phyloP scores from a whole-genome alignment of 2,329 filamentous ascomycete genomes.

The Pseudocercospora ulei region DNA sequence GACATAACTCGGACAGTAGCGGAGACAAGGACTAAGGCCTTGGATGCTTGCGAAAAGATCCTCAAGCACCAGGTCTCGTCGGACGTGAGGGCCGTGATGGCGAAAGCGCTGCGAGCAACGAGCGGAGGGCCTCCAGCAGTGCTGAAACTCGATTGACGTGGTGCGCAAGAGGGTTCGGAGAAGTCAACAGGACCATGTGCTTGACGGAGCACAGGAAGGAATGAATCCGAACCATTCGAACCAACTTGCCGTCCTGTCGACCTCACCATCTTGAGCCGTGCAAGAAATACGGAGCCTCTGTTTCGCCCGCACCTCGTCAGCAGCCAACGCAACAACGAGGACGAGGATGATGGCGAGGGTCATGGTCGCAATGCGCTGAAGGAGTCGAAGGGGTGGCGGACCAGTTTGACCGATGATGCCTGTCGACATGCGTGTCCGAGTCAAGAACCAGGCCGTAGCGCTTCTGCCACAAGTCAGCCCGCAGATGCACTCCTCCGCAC shows the following conservation, averaged over 20 bases:
- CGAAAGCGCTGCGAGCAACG: neutral
- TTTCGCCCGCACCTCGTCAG: neutral
- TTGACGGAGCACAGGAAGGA: no score
- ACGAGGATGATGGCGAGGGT: no score
- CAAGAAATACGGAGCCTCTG: no score
- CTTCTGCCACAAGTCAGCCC: neutral
- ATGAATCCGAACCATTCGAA: neutral
- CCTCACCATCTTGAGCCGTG: neutral
- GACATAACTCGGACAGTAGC: slow-evolving; percentile 14
- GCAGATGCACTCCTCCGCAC: slow-evolving; percentile 3
- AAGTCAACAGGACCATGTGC: no score
- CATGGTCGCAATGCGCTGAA: no score
- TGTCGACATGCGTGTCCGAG: neutral
- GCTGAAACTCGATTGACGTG: no score
- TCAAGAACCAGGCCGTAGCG: neutral
- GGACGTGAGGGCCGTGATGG: neutral
- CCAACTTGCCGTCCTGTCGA: neutral
- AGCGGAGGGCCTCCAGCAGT: no score
- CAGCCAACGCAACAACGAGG: no score
- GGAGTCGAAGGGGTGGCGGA: slow-evolving; percentile 1
- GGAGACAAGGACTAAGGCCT: slow-evolving; percentile 5
- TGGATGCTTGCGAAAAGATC: slow-evolving; percentile 14
- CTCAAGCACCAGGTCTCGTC: neutral
- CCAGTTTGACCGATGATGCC: neutral
- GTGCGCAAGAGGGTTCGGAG: no score